Evolutionary conservation across 2,329 filamentous ascomycete species (phyloP).

Genomic region (Apiospora koreana): DNA sequence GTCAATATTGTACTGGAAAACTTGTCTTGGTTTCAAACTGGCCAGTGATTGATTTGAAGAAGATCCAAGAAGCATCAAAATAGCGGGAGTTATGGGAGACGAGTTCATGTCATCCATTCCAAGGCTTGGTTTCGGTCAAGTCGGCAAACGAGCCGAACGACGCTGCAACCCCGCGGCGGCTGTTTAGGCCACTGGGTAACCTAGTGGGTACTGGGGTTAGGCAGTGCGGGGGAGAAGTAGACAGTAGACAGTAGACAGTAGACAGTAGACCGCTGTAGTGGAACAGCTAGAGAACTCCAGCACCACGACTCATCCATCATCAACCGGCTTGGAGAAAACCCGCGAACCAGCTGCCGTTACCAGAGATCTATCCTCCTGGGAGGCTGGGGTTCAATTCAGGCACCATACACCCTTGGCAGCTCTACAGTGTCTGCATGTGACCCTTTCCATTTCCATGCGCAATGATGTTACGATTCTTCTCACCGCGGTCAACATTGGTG

Average conservation of each 20-base stretch:
- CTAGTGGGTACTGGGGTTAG: too few relatives aligned
- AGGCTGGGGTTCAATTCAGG: background rate
- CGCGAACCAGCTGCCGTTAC: slow-evolving; percentile 1
- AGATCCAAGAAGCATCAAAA: background rate
- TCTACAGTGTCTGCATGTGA: background rate
- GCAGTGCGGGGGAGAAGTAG: background rate
- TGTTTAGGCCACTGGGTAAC: background rate
- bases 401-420: background rate
- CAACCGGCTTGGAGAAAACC: background rate
- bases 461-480: background rate
- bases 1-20: too few relatives aligned
- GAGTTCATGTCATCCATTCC: background rate
- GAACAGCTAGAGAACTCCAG: background rate
- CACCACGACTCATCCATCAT: background rate
- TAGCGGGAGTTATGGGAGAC: too few relatives aligned
- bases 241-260: too few relatives aligned
- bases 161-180: background rate
- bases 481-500: background rate
- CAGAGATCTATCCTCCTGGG: background rate
- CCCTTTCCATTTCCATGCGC: background rate
- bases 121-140: background rate
- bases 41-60: background rate
- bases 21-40: background rate
- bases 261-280: background rate
- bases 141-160: background rate